phyloP scores from a whole-genome alignment of 1,139 yeast species.

The Pichia inconspicua region DNA sequence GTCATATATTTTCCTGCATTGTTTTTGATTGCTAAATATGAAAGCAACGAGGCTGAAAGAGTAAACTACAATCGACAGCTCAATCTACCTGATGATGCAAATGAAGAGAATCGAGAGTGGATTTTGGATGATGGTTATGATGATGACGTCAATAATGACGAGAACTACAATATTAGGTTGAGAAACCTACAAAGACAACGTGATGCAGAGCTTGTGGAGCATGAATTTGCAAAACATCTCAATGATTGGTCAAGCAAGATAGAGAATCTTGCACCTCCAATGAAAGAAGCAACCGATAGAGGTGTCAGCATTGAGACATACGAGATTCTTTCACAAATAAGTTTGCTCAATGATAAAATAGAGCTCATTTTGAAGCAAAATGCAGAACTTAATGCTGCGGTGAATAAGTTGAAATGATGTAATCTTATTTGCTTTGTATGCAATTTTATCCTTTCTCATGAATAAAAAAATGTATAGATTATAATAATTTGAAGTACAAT shows the following conservation, averaged over 20 bases:
- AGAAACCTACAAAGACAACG: constrained; percentile 41
- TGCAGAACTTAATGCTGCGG: constrained; percentile 27
- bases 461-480: too few species aligned
- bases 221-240: constrained; percentile 50
- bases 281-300: constrained; percentile 41
- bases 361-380: constrained; percentile 39
- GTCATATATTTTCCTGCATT: constrained; percentile 64
- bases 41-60: constrained; percentile 58
- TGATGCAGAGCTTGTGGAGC: constrained; percentile 65
- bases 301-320: constrained; percentile 66
- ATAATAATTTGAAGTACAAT: too few species aligned
- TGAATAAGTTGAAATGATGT: constrained; percentile 1
- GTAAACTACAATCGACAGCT: constrained; percentile 63
- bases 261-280: constrained; percentile 46
- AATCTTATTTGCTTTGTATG: neutral
- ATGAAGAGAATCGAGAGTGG: constrained; percentile 75
- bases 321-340: constrained; percentile 45
- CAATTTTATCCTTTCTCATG: neutral
- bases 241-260: constrained; percentile 43
- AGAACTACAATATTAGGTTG: constrained; percentile 20
- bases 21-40: constrained; percentile 52
- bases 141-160: constrained; percentile 33
- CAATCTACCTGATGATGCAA: constrained; percentile 70
- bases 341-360: constrained; percentile 37
- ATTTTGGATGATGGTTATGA: constrained; percentile 73